phyloP scores from a whole-genome alignment of 192 early-diverging fungal genomes.

The Podila clonocystis region DNA sequence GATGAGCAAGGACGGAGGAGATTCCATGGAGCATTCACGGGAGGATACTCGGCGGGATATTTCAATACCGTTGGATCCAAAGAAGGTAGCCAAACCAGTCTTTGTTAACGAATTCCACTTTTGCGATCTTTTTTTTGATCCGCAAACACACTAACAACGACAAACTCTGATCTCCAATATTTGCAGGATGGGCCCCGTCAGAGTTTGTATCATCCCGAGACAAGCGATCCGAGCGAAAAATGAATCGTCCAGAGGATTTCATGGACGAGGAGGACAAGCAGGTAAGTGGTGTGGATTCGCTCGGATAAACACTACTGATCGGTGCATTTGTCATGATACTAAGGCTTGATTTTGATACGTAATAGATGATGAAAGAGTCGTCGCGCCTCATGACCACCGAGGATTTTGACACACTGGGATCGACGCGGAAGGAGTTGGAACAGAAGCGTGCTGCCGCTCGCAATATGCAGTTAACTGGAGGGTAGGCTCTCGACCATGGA shows the following conservation, averaged over 20 bases:
- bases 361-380: conserved; percentile 58
- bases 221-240: conserved; percentile 63
- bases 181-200: conserved; percentile 78
- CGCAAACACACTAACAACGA: not conserved
- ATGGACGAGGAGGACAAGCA: conserved; percentile 98
- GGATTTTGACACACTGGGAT: conserved; percentile 75
- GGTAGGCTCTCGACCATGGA: conserved; percentile 28
- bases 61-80: conserved; percentile 96
- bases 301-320: too few relatives aligned
- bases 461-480: conserved; percentile 56
- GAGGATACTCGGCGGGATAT: conserved; percentile 95
- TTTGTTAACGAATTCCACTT: too few relatives aligned
- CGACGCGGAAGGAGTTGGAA: conserved; percentile 68
- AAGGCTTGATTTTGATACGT: not conserved
- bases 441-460: conserved; percentile 55
- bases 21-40: conserved; percentile 93
- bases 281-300: conserved; percentile 51
- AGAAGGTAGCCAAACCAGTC: conserved; percentile 70
- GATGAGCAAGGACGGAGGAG: conserved; percentile 80
- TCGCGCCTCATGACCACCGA: conserved; percentile 68
- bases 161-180: not conserved
- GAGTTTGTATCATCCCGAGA: conserved; percentile 82
- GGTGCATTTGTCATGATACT: too few relatives aligned
- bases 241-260: conserved; percentile 79
- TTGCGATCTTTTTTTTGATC: not conserved